Conservation (phyloP, 148 eudicot species). For the Rhododendron williamsianum region DNA sequence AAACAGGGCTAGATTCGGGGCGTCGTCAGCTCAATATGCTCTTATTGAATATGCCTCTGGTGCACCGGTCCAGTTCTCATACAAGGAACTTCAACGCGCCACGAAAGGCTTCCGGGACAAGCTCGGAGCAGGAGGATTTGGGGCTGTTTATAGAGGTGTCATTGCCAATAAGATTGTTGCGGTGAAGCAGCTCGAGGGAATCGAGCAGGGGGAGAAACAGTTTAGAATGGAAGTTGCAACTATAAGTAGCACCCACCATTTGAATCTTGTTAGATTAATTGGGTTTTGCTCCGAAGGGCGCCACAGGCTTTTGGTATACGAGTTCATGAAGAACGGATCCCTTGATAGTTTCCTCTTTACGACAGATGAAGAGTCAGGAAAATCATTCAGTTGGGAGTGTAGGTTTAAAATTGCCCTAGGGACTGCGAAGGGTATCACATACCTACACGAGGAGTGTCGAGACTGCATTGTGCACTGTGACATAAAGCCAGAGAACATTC, state of each 20-base stretch:
- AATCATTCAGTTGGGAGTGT: slow-evolving; percentile 52
- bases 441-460: slow-evolving; percentile 85
- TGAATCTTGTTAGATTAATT: slow-evolving; percentile 74
- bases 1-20: slow-evolving; percentile 52
- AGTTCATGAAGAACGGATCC: slow-evolving; percentile 83
- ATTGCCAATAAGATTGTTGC: slow-evolving; percentile 64
- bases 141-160: slow-evolving; percentile 69
- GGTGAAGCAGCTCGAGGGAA: slow-evolving; percentile 81
- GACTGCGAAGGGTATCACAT: slow-evolving; percentile 76
- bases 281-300: slow-evolving; percentile 84
- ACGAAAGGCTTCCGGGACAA: slow-evolving; percentile 77
- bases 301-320: slow-evolving; percentile 78
- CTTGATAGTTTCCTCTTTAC: slow-evolving; percentile 62
- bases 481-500: slow-evolving; percentile 86
- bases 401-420: slow-evolving; percentile 70
- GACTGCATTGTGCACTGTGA: slow-evolving; percentile 89
- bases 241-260: slow-evolving; percentile 88
- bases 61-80: slow-evolving; percentile 82
- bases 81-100: slow-evolving; percentile 57
- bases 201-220: slow-evolving; percentile 91
- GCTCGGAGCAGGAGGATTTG: slow-evolving; percentile 90
- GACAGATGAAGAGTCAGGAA: slow-evolving; percentile 30
- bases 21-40: slow-evolving; percentile 55
- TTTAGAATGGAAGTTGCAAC: slow-evolving; percentile 95
- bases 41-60: slow-evolving; percentile 92